Conservation (phyloP, 768 basidiomycete species). For the Tricholoma saponaceum region DNA sequence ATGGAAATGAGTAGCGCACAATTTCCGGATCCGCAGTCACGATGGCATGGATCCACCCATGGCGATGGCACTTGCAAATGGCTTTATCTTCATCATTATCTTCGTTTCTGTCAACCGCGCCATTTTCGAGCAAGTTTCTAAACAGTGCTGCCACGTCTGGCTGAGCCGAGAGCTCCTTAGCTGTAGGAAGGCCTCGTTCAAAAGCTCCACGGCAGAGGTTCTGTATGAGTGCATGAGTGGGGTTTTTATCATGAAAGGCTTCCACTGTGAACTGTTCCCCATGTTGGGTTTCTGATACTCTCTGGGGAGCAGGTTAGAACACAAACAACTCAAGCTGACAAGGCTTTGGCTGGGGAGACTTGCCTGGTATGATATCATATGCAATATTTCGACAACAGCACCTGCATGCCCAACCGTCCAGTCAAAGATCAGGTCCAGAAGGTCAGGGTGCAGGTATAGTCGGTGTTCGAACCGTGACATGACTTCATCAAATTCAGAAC, state of each 20-base stretch:
- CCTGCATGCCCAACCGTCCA: constrained; percentile 14
- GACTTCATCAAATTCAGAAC: constrained; percentile 10
- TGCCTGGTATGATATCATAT: constrained; percentile 1
- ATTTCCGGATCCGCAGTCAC: not conserved
- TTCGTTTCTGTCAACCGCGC: not conserved
- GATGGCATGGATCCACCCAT: not conserved
- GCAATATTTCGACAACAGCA: constrained; percentile 9
- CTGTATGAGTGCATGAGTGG: not conserved
- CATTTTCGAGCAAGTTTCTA: not conserved
- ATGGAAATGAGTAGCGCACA: not conserved
- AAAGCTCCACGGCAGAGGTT: not conserved
- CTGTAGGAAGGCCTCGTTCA: not conserved
- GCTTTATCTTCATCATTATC: not conserved
- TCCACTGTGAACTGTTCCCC: not conserved
- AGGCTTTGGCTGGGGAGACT: not conserved
- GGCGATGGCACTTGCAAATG: not conserved
- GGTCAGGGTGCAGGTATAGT: constrained; percentile 1
- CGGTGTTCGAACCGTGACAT: constrained; percentile 2
- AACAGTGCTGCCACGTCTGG: not conserved
- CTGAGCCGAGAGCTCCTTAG: not conserved
- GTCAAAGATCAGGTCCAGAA: constrained; percentile 8
- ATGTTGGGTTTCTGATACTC: not conserved
- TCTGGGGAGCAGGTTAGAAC: not conserved
- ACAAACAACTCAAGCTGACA: not conserved
- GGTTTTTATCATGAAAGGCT: not conserved